phyloP scores from a whole-genome alignment of 495 filamentous ascomycete species.

The Penicillium simplicissimum region DNA sequence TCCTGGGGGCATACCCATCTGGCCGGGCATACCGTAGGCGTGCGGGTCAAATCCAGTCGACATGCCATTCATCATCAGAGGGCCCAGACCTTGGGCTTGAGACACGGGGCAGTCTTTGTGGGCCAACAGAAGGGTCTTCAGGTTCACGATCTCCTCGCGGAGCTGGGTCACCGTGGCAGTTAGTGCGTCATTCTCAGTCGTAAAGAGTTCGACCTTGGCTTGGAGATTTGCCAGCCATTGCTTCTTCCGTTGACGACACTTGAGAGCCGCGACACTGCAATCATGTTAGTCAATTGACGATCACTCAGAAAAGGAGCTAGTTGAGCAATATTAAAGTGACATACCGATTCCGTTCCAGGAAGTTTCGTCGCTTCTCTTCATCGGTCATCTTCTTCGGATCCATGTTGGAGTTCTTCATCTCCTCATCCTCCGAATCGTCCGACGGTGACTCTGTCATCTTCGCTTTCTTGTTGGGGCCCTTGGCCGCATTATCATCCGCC shows the following conservation, averaged over 20 bases:
- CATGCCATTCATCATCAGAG: slow-evolving; percentile 64
- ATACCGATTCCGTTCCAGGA: slow-evolving; percentile 93
- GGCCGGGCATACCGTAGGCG: slow-evolving; percentile 38
- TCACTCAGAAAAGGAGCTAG: neutral
- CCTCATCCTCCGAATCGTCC: slow-evolving; percentile 58
- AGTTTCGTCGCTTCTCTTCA: slow-evolving; percentile 98
- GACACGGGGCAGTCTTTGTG: slow-evolving; percentile 97
- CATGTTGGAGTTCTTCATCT: slow-evolving; percentile 41
- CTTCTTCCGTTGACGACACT: slow-evolving; percentile 98
- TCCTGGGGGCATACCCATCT: slow-evolving; percentile 46
- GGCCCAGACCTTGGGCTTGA: slow-evolving; percentile 77
- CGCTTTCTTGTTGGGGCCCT: slow-evolving; percentile 69
- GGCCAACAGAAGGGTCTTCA: slow-evolving; percentile 89
- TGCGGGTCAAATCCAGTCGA: slow-evolving; percentile 40
- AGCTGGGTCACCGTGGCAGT: slow-evolving; percentile 78
- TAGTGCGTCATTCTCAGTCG: slow-evolving; percentile 85
- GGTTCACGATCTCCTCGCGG: slow-evolving; percentile 90
- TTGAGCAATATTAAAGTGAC: slow-evolving; percentile 28
- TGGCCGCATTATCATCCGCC: slow-evolving; percentile 68
- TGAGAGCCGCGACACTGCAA: slow-evolving; percentile 90
- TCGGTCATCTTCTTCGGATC: slow-evolving; percentile 91
- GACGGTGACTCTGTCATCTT: slow-evolving; percentile 60
- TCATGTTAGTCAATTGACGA: slow-evolving; percentile 19
- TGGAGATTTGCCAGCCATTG: slow-evolving; percentile 98
- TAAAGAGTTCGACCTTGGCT: slow-evolving; percentile 89